Evolutionary conservation across 2,329 filamentous ascomycete species (phyloP).

Genomic region (Dothidotthia symphoricarpi): DNA sequence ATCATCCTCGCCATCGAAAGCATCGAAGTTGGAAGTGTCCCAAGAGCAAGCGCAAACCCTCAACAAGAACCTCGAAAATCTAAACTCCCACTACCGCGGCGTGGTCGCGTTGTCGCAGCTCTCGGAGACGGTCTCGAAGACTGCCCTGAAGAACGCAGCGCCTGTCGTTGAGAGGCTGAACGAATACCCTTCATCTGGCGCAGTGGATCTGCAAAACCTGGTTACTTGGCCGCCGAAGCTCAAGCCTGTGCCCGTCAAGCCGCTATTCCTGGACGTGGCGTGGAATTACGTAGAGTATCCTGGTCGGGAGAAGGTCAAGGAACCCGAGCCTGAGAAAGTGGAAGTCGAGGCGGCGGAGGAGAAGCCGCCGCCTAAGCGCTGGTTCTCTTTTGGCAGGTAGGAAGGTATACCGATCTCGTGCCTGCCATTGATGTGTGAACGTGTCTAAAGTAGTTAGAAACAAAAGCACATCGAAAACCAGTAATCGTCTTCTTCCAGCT

Average conservation of each 20-base stretch:
- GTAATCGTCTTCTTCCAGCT: neutral
- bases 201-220: conserved; percentile 72
- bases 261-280: conserved; percentile 90
- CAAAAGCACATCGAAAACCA: neutral
- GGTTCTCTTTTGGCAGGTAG: conserved; percentile 53
- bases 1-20: conserved; percentile 36
- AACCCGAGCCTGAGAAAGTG: conserved; percentile 28
- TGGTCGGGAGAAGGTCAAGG: conserved; percentile 49
- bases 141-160: conserved; percentile 44
- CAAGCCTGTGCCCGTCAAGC: conserved; percentile 84
- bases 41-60: conserved; percentile 59
- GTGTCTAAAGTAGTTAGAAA: neutral
- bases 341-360: conserved; percentile 32
- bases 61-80: conserved; percentile 61
- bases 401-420: neutral
- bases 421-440: too few species aligned
- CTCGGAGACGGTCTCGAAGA: conserved; percentile 49
- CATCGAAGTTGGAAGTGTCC: conserved; percentile 69
- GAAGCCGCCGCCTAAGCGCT: conserved; percentile 48
- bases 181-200: conserved; percentile 67
- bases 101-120: conserved; percentile 71
- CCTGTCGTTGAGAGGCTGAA: conserved; percentile 74
- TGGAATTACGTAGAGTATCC: conserved; percentile 98
- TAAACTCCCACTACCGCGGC: conserved; percentile 78
- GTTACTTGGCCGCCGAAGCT: conserved; percentile 85